Evolutionary conservation across 2,329 filamentous ascomycete genomes (phyloP).

Genomic region (Hortaea sp.): DNA sequence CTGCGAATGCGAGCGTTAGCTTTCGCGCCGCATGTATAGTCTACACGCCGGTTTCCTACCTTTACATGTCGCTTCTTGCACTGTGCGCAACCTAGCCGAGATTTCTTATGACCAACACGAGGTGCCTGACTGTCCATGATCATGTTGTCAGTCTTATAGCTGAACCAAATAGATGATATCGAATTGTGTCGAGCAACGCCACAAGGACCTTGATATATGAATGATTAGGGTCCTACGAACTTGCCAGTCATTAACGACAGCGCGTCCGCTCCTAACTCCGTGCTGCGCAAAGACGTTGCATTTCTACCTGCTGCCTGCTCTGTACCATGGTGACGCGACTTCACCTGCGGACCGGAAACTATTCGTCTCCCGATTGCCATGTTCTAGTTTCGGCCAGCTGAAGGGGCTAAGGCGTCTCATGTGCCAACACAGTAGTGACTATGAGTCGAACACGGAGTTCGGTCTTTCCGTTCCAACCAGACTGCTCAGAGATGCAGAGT

Average conservation of each 20-base stretch:
- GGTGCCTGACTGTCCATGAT: constrained; percentile 17
- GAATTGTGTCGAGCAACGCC: constrained; percentile 1
- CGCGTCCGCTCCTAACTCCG: neutral
- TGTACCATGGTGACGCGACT: neutral
- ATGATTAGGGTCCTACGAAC: constrained; percentile 4
- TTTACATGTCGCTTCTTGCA: constrained; percentile 25
- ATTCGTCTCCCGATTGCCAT: neutral
- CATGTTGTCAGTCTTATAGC: neutral
- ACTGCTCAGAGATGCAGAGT: too few species aligned
- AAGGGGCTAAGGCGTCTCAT: neutral
- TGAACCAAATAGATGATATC: neutral
- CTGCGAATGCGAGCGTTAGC: constrained; percentile 8
- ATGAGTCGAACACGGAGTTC: neutral
- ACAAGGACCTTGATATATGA: neutral
- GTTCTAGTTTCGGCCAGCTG: neutral
- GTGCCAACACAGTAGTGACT: neutral
- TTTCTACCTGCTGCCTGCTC: neutral
- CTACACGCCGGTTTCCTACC: constrained; percentile 7
- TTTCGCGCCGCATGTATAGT: neutral
- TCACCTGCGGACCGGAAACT: neutral
- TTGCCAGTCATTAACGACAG: neutral
- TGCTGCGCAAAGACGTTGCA: neutral
- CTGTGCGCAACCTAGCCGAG: constrained; percentile 17
- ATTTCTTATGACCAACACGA: constrained; percentile 10
- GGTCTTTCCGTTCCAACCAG: neutral